phyloP scores from a whole-genome alignment of 2,329 filamentous ascomycete genomes.

The Neofusicoccum laricinum region DNA sequence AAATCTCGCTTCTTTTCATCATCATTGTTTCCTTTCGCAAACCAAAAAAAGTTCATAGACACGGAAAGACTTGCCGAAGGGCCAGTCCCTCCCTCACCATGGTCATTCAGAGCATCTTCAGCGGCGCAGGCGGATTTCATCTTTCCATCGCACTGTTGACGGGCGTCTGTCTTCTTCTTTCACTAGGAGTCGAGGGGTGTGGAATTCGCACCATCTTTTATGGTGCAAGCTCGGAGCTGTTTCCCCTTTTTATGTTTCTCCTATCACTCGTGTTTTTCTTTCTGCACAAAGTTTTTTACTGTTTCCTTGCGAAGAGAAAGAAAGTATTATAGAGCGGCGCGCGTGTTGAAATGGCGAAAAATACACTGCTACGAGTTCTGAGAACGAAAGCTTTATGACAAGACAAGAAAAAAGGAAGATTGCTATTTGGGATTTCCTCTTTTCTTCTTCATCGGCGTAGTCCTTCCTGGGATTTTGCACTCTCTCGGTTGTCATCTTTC shows the following conservation, averaged over 20 bases:
- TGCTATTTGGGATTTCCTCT: background rate
- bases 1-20: conserved; percentile 22
- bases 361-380: conserved; percentile 12
- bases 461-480: background rate
- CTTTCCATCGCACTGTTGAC: conserved; percentile 7
- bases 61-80: background rate
- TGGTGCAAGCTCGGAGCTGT: conserved; percentile 1
- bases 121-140: conserved; percentile 10
- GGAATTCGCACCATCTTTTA: conserved; percentile 5
- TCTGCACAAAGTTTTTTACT: background rate
- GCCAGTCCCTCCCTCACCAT: conserved; percentile 1
- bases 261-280: background rate
- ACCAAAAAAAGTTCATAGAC: conserved; percentile 20
- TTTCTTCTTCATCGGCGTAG: conserved; percentile 10
- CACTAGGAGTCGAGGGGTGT: conserved; percentile 4
- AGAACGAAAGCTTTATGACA: conserved; percentile 15
- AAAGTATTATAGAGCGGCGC: conserved; percentile 13
- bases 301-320: conserved; percentile 2
- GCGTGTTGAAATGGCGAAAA: background rate
- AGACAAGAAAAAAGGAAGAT: conserved; percentile 6
- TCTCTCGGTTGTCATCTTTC: background rate
- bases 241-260: background rate
- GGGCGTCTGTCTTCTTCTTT: conserved; percentile 12
- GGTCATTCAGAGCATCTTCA: conserved; percentile 11
- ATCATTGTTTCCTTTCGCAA: conserved; percentile 26